phyloP scores from a whole-genome alignment of 257 asterid genomes.

The Linaria vulgaris region DNA sequence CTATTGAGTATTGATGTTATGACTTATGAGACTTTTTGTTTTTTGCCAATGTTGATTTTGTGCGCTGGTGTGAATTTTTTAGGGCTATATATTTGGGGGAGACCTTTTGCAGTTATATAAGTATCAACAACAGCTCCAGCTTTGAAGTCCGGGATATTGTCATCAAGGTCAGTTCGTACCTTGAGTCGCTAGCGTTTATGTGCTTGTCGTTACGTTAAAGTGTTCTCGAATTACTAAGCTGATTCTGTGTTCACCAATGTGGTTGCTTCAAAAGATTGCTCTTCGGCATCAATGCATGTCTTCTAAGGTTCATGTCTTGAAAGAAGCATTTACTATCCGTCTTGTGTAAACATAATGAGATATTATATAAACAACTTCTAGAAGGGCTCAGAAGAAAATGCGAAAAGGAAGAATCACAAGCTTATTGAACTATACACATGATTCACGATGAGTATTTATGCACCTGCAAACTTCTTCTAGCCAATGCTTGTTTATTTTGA shows the following conservation, averaged over 20 bases:
- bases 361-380: background rate
- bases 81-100: slow-evolving; percentile 99
- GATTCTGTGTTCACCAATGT: slow-evolving; percentile 6
- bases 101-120: slow-evolving; percentile 95
- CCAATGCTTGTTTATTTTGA: background rate
- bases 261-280: background rate
- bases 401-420: slow-evolving; percentile 5
- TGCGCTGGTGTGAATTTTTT: slow-evolving; percentile 21
- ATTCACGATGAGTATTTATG: slow-evolving; percentile 9
- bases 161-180: slow-evolving; percentile 60
- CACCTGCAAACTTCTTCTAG: slow-evolving; percentile 12
- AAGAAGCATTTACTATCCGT: background rate
- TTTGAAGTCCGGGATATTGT: slow-evolving; percentile 83
- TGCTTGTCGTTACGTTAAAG: too few relatives aligned
- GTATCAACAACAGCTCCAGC: slow-evolving; percentile 92
- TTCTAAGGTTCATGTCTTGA: slow-evolving; percentile 5
- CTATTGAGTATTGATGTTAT: background rate
- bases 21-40: background rate
- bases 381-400: slow-evolving; percentile 14
- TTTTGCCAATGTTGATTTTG: slow-evolving; percentile 13
- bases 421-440: slow-evolving; percentile 15
- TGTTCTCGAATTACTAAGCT: too few relatives aligned
- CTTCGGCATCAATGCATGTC: too few relatives aligned
- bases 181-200: slow-evolving; percentile 7
- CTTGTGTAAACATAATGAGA: background rate